A percentile compares a stretch with the other conserved stretches of the same genome.
Conservation (phyloP, 164 flowering plant genomes). For the Magnolia officinalis region DNA sequence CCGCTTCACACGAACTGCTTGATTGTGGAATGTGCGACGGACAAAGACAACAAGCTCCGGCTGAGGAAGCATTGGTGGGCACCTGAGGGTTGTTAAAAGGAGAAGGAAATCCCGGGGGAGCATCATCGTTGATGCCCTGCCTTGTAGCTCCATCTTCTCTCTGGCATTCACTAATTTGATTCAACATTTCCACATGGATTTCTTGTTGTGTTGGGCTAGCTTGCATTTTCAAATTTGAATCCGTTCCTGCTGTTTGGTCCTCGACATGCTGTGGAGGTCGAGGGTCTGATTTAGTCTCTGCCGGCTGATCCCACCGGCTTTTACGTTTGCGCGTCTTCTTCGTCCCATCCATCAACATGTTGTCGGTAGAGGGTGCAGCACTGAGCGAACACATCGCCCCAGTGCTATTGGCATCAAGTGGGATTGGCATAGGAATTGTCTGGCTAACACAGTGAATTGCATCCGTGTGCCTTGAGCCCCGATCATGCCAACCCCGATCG, state of each 20-base stretch:
- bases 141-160: conserved; percentile 8
- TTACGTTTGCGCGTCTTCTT: conserved; percentile 60
- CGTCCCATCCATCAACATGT: conserved; percentile 20
- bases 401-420: conserved; percentile 15
- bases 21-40: conserved; percentile 5
- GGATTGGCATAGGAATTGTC: conserved; percentile 13
- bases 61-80: conserved; percentile 22
- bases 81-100: conserved; percentile 20
- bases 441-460: conserved; percentile 26
- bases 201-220: conserved; percentile 11
- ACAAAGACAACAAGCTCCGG: conserved; percentile 3
- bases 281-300: conserved; percentile 19
- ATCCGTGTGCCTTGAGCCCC: conserved; percentile 35
- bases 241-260: conserved; percentile 26
- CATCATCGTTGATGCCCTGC: conserved; percentile 17
- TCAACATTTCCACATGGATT: conserved; percentile 5
- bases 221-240: conserved; percentile 15
- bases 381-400: neutral
- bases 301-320: conserved; percentile 89
- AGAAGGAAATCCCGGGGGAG: conserved; percentile 61
- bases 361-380: conserved; percentile 19
- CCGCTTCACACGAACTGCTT: conserved; percentile 27
- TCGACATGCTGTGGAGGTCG: conserved; percentile 14
- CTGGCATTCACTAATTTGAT: conserved; percentile 12
- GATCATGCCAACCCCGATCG: conserved; percentile 33